Percentiles rank a stretch among this genome's conserved stretches.
These are phyloP conservation scores for Suillus subluteus DNA, from an alignment of 768 basidiomycete genomes.

Conservation along the genomic window DNA sequence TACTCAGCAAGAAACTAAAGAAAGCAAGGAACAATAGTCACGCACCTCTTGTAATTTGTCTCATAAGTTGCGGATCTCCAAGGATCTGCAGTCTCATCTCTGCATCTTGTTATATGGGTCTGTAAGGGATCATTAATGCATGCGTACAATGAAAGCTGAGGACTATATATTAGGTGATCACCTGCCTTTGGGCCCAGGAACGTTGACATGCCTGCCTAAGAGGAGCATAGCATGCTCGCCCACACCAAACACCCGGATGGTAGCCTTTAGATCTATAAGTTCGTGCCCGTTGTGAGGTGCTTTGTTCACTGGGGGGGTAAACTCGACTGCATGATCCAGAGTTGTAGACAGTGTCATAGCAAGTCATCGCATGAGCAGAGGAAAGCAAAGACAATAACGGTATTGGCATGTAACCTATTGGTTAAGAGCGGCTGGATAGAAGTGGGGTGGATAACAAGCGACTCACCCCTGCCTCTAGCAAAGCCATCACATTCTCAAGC, in stretches of 20 bases:
- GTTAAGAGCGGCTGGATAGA: constrained; percentile 7
- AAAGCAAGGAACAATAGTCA: constrained; percentile 11
- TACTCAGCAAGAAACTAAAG: not conserved
- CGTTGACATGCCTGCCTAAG: constrained; percentile 61
- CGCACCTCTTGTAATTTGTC: constrained; percentile 71
- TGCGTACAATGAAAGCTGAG: not conserved
- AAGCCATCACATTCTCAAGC: constrained; percentile 89
- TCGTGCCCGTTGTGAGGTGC: constrained; percentile 72
- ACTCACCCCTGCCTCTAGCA: constrained; percentile 93
- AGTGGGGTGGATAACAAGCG: not conserved
- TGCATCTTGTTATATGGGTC: constrained; percentile 74
- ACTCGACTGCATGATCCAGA: constrained; percentile 57
- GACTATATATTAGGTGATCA: constrained; percentile 16
- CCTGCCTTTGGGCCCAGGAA: constrained; percentile 43
- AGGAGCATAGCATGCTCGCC: constrained; percentile 64
- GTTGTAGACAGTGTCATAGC: not conserved
- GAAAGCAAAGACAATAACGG: not conserved
- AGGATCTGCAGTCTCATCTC: constrained; percentile 89
- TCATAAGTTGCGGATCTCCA: constrained; percentile 82
- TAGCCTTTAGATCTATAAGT: constrained; percentile 66
- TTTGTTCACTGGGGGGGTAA: constrained; percentile 70
- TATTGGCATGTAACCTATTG: constrained; percentile 1
- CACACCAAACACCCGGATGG: constrained; percentile 71
- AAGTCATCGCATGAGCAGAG: not conserved
- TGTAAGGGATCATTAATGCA: constrained; percentile 28